Percentiles rank a stretch among this genome's conserved stretches.
These are phyloP conservation scores for Elaeagnus macrophylla DNA, from an alignment of 306 rosid genomes.

Conservation along the genomic window DNA sequence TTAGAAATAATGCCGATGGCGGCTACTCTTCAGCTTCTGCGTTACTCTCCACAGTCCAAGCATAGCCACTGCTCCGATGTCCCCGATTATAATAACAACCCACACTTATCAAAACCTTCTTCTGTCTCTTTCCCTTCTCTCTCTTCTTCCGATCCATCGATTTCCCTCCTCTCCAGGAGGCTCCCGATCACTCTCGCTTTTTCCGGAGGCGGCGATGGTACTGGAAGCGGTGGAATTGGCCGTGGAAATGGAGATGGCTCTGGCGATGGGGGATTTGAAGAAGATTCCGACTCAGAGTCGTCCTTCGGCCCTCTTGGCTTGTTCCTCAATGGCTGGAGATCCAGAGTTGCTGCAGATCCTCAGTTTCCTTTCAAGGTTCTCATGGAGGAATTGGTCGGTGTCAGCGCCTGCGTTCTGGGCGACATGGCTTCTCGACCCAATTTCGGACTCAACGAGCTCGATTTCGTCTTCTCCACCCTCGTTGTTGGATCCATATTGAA, in stretches of 20 bases:
- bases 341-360: conserved; percentile 94
- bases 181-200: no score
- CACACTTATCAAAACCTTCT: no score
- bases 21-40: no score
- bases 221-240: conserved; percentile 19
- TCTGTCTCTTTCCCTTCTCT: no score
- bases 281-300: conserved; percentile 17
- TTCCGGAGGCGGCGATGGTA: conserved; percentile 14
- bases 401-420: conserved; percentile 70
- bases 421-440: conserved; percentile 98
- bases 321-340: conserved; percentile 78
- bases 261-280: conserved; percentile 13
- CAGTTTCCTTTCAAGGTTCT: conserved; percentile 94
- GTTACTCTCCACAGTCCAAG: no score
- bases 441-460: conserved; percentile 93
- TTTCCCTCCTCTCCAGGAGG: no score
- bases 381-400: conserved; percentile 92
- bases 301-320: conserved; percentile 47
- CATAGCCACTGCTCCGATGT: no score
- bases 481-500: conserved; percentile 89
- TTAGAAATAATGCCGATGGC: no score
- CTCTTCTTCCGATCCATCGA: no score
- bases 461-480: conserved; percentile 89
- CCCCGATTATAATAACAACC: no score
- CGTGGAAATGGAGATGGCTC: conserved; percentile 21